These are phyloP conservation scores for Zostera marina DNA, from an alignment of 116 monocot species.

Conservation along the genomic window DNA sequence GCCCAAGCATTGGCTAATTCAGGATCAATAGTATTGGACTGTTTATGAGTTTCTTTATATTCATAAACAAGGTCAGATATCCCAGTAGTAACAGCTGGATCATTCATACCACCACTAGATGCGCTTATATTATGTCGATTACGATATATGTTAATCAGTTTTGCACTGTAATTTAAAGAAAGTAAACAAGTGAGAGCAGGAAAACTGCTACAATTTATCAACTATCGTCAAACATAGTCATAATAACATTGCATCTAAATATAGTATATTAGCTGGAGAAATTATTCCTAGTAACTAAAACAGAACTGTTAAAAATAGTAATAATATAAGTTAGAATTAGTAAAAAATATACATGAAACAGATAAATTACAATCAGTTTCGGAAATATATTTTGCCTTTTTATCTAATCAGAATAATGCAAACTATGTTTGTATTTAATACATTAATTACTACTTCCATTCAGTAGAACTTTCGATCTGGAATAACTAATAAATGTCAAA, in stretches of 20 bases:
- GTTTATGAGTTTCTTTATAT: conserved; percentile 40
- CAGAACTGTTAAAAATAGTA: no score
- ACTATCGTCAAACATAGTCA: neutral
- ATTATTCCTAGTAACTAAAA: no score
- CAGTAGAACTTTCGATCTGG: no score
- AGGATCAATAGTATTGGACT: conserved; percentile 62
- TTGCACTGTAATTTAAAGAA: conserved; percentile 40
- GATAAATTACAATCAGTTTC: no score
- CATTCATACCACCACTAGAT: conserved; percentile 70
- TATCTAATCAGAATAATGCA: no score
- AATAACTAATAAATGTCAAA: no score
- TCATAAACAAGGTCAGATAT: conserved; percentile 96
- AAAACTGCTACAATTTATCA: neutral
- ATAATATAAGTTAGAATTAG: no score
- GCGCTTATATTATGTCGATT: conserved; percentile 92
- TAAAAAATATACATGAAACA: no score
- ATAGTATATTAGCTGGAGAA: neutral
- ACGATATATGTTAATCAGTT: conserved; percentile 91
- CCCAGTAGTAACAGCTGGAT: conserved; percentile 96
- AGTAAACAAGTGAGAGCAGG: neutral
- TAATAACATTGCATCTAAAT: neutral
- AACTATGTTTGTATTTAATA: no score
- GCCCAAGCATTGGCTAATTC: conserved; percentile 98
- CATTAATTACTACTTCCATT: no score
- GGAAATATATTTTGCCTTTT: no score